Percentiles rank a stretch among this genome's conserved stretches.
These are phyloP conservation scores for Dujonia santamariae DNA, from an alignment of 1,139 yeast species.

Conservation along the genomic window DNA sequence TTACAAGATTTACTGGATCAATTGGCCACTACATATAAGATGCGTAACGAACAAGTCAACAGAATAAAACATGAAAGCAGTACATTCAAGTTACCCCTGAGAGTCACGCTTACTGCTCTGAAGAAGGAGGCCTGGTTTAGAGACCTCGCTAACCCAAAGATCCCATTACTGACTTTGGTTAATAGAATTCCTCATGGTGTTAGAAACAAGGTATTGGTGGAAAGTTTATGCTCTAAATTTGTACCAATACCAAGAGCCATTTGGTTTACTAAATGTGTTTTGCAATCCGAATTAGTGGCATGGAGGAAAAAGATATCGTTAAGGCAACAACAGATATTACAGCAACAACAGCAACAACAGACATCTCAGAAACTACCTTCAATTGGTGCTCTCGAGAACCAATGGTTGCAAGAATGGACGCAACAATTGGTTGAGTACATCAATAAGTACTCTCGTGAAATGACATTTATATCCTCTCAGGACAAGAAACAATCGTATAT, in stretches of 20 bases:
- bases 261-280: constrained; percentile 87
- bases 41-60: constrained; percentile 61
- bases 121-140: constrained; percentile 82
- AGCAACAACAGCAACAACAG: constrained; percentile 7
- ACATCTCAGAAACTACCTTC: neutral
- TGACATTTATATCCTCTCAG: constrained; percentile 19
- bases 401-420: constrained; percentile 87
- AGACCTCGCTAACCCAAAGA: constrained; percentile 66
- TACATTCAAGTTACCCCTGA: constrained; percentile 72
- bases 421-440: constrained; percentile 66
- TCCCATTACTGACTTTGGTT: constrained; percentile 66
- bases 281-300: constrained; percentile 75
- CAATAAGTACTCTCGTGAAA: constrained; percentile 47
- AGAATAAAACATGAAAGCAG: constrained; percentile 52
- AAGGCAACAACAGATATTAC: constrained; percentile 11
- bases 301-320: constrained; percentile 49
- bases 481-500: constrained; percentile 47
- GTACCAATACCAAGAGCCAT: constrained; percentile 78
- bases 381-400: constrained; percentile 40
- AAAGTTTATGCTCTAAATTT: constrained; percentile 60
- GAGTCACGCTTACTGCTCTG: constrained; percentile 86
- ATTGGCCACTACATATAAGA: constrained; percentile 61
- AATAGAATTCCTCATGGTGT: constrained; percentile 92
- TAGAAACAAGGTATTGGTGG: constrained; percentile 67
- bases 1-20: constrained; percentile 44